Conservation (phyloP, 2,329 filamentous ascomycete species). For the Botrytis aclada region DNA sequence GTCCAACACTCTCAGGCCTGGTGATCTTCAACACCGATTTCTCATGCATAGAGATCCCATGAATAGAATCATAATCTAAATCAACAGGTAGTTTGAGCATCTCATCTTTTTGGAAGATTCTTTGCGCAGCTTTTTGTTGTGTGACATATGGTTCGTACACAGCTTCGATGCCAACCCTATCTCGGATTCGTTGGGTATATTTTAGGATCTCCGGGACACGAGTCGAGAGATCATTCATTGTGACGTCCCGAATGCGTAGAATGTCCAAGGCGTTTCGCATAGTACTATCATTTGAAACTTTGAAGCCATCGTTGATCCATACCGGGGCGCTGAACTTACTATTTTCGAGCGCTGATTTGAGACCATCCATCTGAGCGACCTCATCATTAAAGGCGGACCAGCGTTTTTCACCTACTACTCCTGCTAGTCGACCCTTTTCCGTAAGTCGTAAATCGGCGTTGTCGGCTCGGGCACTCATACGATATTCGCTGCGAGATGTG, state of each 20-base stretch:
- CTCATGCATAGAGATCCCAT: conserved; percentile 78
- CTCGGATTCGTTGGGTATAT: conserved; percentile 58
- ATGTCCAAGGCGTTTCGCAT: conserved; percentile 75
- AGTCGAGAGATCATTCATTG: conserved; percentile 54
- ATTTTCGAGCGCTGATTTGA: conserved; percentile 58
- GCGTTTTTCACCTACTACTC: conserved; percentile 73
- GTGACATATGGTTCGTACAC: conserved; percentile 83
- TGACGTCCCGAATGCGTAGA: conserved; percentile 63
- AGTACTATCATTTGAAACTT: conserved; percentile 61
- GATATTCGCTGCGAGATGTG: conserved; percentile 91
- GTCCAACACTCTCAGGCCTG: conserved; percentile 79
- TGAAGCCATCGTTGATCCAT: conserved; percentile 71
- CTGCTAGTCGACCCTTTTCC: conserved; percentile 68
- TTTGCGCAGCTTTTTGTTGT: conserved; percentile 65
- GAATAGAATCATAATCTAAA: conserved; percentile 71
- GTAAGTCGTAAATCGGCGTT: conserved; percentile 91
- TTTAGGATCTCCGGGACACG: conserved; percentile 54
- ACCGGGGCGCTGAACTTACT: conserved; percentile 57
- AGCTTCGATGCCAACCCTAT: conserved; percentile 76
- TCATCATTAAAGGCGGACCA: conserved; percentile 70
- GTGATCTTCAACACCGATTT: conserved; percentile 66
- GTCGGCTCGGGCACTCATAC: conserved; percentile 86
- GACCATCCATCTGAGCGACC: conserved; percentile 61
- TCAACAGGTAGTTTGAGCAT: conserved; percentile 66
- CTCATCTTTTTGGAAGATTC: conserved; percentile 73